Conservation (phyloP, 2,329 filamentous ascomycete species). For the Lasiodiplodia gonubiensis region DNA sequence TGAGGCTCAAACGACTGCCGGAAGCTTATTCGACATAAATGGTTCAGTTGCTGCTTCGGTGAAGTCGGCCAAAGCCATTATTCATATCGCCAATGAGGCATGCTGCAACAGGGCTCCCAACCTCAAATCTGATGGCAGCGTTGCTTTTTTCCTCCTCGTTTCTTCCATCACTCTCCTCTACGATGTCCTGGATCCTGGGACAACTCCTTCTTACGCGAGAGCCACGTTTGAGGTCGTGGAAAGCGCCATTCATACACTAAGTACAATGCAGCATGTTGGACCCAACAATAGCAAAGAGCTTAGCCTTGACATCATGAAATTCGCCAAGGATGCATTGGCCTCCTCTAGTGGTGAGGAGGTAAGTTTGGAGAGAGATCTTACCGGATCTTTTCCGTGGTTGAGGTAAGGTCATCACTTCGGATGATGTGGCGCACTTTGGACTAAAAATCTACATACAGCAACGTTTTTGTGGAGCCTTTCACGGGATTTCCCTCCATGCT, state of each 20-base stretch:
- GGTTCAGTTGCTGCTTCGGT: background rate
- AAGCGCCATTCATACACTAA: background rate
- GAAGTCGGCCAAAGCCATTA: background rate
- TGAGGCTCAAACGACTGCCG: background rate
- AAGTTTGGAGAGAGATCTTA: background rate
- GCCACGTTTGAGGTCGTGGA: constrained; percentile 7
- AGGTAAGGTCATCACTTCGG: background rate
- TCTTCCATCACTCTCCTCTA: constrained; percentile 2
- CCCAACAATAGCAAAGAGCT: constrained; percentile 9
- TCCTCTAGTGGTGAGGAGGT: constrained; percentile 1
- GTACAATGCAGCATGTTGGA: constrained; percentile 3
- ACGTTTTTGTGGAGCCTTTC: background rate
- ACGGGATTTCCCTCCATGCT: background rate
- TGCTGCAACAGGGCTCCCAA: background rate
- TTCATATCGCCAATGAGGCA: background rate
- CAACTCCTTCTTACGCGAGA: background rate
- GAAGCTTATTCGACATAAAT: background rate
- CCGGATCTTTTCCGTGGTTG: background rate
- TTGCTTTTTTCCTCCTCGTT: background rate
- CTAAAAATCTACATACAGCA: background rate
- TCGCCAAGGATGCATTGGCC: constrained; percentile 5
- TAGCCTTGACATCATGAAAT: constrained; percentile 15
- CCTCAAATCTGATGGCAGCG: background rate
- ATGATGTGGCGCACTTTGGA: background rate
- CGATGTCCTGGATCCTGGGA: constrained; percentile 5